These are phyloP conservation scores for Metschnikowia drakensbergensis DNA, from an alignment of 805 yeast species.

Conservation along the genomic window DNA sequence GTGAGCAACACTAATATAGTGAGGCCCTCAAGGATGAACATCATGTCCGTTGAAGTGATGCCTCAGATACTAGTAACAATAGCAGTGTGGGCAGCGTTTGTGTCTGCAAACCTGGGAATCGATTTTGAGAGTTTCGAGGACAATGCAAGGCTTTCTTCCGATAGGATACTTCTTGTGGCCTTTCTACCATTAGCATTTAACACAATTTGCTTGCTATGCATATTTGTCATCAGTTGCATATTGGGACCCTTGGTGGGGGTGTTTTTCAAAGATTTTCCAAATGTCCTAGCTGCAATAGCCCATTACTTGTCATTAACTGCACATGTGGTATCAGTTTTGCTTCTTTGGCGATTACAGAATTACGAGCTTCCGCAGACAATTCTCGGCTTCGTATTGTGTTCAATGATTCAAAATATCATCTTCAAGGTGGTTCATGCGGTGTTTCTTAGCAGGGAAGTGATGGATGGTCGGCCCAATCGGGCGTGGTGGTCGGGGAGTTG, in stretches of 20 bases:
- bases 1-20: constrained; percentile 42
- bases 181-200: constrained; percentile 48
- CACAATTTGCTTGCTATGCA: constrained; percentile 33
- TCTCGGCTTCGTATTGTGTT: constrained; percentile 55
- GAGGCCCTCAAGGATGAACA: constrained; percentile 46
- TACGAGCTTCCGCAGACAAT: constrained; percentile 60
- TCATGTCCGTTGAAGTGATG: constrained; percentile 38
- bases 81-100: constrained; percentile 43
- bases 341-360: constrained; percentile 64
- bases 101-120: constrained; percentile 45
- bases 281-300: constrained; percentile 44
- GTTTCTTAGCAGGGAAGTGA: constrained; percentile 59
- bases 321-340: constrained; percentile 50
- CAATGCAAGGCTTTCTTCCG: constrained; percentile 16
- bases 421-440: constrained; percentile 49
- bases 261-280: constrained; percentile 45
- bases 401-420: constrained; percentile 54
- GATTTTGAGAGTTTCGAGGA: constrained; percentile 43
- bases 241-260: constrained; percentile 48
- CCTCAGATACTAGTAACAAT: constrained; percentile 34
- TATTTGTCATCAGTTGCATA: constrained; percentile 41
- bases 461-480: constrained; percentile 53
- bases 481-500: constrained; percentile 70
- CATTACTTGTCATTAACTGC: constrained; percentile 28
- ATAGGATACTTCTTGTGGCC: constrained; percentile 43